Evolutionary conservation across 164 flowering plant genomes (phyloP), one percentile per base, ranked within the genome.

Genomic region (Piper betle): DNA sequence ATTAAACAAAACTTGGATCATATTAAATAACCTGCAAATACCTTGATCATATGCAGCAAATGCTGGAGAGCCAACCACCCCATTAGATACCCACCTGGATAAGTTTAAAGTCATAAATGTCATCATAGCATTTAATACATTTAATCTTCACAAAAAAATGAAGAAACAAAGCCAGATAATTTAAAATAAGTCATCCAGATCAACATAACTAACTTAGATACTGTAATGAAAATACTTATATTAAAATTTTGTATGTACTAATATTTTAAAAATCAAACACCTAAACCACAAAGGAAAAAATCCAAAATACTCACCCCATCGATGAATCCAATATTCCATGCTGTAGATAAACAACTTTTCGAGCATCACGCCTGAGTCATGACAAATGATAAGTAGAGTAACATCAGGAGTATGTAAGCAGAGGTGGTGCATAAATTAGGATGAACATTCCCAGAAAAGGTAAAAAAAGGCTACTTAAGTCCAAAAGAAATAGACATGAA

Each of bases 21-120:
- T 8, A 48, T 12, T 53, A 37, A 60, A 25, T 25, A 25, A 48
- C 38, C 3, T 39, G 66, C 12, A 61, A 64, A 62, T 57, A 94
- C 99, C 99, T 84, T 91, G 91, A 80, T 94, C 99, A 69, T 70
- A 93, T 39, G 99, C 99, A 61, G 99, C 99, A 82, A 93, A 93
- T 53, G 96, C 97, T 68, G 99, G 99, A 74, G 96, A 91, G 56
- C 99, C 99, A 72, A 94, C 97, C 63, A 94, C 81, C 64, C 99
- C 99, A 79, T 94, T 94, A 54, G 95, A 88, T 41, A 94, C 95
- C 99, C 99, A 94, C 46, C 99, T 94, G 87, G 11, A 69, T n/a
- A 64, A 33, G 11, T 67, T 54, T 18, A 18, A 18, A 54, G 15
- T 46, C 33, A 46, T 46, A 46, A 3, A 46, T 46, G 50, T 2